These are phyloP conservation scores for Cicer arietinum DNA, from an alignment of 306 rosid genomes.

Conservation along the genomic window DNA sequence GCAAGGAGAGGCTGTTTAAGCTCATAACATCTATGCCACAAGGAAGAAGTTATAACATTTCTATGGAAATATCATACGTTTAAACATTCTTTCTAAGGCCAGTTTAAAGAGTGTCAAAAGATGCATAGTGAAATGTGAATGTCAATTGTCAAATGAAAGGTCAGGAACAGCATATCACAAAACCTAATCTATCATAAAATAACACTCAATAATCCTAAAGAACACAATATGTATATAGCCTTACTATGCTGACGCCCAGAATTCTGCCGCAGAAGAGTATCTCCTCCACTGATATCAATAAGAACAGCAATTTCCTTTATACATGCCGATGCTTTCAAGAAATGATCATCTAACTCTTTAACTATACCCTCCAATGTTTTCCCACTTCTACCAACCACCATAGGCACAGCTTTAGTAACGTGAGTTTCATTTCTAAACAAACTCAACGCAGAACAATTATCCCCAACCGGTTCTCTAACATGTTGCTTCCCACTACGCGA, in stretches of 20 bases:
- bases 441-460: slow-evolving; percentile 51
- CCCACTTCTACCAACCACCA: slow-evolving; percentile 55
- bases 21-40: not conserved
- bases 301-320: slow-evolving; percentile 82
- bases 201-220: slow-evolving; percentile 19
- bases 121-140: slow-evolving; percentile 23
- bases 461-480: slow-evolving; percentile 44
- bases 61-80: not conserved
- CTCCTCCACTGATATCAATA: slow-evolving; percentile 66
- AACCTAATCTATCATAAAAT: slow-evolving; percentile 20
- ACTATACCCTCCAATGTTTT: slow-evolving; percentile 72
- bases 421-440: slow-evolving; percentile 47
- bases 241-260: slow-evolving; percentile 61
- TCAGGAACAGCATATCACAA: not conserved
- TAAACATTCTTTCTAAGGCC: not conserved
- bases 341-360: slow-evolving; percentile 79
- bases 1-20: not conserved
- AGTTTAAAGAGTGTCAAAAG: slow-evolving; percentile 31
- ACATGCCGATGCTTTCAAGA: slow-evolving; percentile 81
- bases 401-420: slow-evolving; percentile 38
- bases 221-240: slow-evolving; percentile 35
- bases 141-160: slow-evolving; percentile 15
- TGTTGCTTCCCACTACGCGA: slow-evolving; percentile 52
- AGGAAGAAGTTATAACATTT: not conserved
- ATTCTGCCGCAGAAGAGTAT: slow-evolving; percentile 56